These are phyloP conservation scores for Chlorella sp. DNA, from an alignment of 139 green algal species.

Conservation along the genomic window DNA sequence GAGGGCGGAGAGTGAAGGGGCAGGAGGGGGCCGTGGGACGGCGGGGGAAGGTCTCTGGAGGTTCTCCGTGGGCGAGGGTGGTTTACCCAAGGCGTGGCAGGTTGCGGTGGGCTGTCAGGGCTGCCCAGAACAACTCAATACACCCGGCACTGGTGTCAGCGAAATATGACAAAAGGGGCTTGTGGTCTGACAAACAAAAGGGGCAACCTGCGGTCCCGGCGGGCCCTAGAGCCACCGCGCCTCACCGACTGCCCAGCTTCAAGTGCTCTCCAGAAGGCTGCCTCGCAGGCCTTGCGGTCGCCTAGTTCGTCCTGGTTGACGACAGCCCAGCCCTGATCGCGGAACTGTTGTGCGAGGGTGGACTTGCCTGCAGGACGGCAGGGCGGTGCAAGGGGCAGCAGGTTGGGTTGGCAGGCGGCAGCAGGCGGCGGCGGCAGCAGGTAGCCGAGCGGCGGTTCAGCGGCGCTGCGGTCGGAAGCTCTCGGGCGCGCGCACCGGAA, in stretches of 20 bases:
- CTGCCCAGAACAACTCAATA: neutral
- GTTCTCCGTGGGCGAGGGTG: too few species aligned
- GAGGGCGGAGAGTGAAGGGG: neutral
- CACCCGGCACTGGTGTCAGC: too few species aligned
- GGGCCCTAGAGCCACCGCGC: neutral
- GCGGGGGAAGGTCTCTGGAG: too few species aligned
- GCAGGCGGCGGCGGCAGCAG: too few species aligned
- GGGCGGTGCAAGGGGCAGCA: neutral
- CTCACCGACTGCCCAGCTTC: neutral
- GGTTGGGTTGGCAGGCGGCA: neutral
- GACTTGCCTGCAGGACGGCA: slow-evolving; percentile 26
- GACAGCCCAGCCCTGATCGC: neutral
- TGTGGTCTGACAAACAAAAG: neutral
- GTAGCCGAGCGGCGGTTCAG: neutral
- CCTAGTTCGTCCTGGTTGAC: slow-evolving; percentile 30
- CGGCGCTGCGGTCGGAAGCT: neutral
- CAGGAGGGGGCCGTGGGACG: neutral
- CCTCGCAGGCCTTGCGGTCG: slow-evolving; percentile 27
- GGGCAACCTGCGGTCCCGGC: neutral
- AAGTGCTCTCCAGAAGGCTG: neutral
- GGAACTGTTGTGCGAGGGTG: slow-evolving; percentile 1
- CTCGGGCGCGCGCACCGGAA: neutral
- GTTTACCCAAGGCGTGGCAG: neutral
- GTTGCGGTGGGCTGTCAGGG: neutral
- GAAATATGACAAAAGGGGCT: neutral